Percentiles rank a stretch among this genome's conserved stretches.
phyloP scores from a whole-genome alignment of 768 basidiomycete genomes.

The Leucocoprinus birnbaumii region DNA sequence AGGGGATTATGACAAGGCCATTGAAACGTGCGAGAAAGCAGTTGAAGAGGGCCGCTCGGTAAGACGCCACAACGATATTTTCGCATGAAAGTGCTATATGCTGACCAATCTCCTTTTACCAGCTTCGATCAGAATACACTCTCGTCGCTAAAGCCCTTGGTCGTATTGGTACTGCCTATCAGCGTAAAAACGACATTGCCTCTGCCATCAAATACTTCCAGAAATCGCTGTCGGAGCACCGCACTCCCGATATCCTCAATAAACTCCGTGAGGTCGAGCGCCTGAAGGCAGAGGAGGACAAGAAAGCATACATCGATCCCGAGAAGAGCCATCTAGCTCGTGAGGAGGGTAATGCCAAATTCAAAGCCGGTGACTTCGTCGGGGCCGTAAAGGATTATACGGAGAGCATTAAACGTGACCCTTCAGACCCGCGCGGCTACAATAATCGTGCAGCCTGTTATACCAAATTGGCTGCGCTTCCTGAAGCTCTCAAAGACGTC shows the following conservation, averaged over 20 bases:
- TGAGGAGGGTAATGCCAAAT: conserved; percentile 89
- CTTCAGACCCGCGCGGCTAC: conserved; percentile 86
- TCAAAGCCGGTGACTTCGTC: conserved; percentile 92
- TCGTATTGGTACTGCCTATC: conserved; percentile 83
- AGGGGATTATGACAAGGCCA: conserved; percentile 86
- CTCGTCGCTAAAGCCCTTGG: conserved; percentile 93
- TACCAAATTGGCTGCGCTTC: conserved; percentile 89
- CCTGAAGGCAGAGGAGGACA: conserved; percentile 72
- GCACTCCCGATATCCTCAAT: conserved; percentile 87
- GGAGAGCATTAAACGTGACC: conserved; percentile 96
- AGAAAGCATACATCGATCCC: conserved; percentile 84
- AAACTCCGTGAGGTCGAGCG: conserved; percentile 88
- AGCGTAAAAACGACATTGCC: conserved; percentile 70
- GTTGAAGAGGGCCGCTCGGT: conserved; percentile 90
- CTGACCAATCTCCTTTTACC: conserved; percentile 6
- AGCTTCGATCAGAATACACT: conserved; percentile 93
- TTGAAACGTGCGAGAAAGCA: conserved; percentile 93
- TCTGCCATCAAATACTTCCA: conserved; percentile 89
- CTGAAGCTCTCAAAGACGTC: conserved; percentile 95
- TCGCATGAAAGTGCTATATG: not conserved
- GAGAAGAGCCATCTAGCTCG: conserved; percentile 77
- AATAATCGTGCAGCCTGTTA: conserved; percentile 99
- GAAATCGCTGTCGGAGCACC: conserved; percentile 94
- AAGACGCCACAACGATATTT: conserved; percentile 16
- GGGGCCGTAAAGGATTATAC: conserved; percentile 89